Conservation (phyloP, 129 eudicot species). For the Gnaphalium uliginosum region DNA sequence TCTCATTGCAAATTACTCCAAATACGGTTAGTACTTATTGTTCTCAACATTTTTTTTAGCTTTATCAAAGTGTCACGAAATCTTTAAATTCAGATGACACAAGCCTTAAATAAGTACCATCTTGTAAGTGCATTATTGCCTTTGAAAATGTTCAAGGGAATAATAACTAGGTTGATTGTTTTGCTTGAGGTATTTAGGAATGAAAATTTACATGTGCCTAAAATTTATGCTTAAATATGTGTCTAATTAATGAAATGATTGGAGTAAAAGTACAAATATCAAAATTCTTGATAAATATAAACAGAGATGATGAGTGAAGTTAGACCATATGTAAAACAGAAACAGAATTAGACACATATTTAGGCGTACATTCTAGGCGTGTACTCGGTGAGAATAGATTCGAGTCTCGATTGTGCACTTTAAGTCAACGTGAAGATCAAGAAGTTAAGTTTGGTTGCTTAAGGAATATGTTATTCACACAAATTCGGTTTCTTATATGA, state of each 20-base stretch:
- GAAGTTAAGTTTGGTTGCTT: background rate
- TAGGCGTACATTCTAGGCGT: too few species aligned
- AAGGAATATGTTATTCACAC: too few species aligned
- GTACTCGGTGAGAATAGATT: too few species aligned
- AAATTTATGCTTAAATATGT: too few species aligned
- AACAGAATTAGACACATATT: too few species aligned
- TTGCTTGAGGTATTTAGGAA: background rate
- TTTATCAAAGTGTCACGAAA: constrained; percentile 6
- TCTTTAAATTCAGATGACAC: constrained; percentile 13
- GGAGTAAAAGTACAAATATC: too few species aligned
- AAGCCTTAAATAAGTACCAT: constrained; percentile 1
- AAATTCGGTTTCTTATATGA: too few species aligned
- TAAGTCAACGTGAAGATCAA: background rate
- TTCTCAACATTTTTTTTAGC: background rate
- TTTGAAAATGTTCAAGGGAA: background rate
- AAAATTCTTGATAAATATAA: too few species aligned
- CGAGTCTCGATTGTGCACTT: background rate
- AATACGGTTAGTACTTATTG: constrained; percentile 53
- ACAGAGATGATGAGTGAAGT: too few species aligned
- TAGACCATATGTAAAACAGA: too few species aligned
- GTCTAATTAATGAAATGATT: too few species aligned
- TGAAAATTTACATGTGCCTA: background rate
- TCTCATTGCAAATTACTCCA: constrained; percentile 74
- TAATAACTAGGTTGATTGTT: background rate
- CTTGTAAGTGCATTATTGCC: background rate